These are phyloP conservation scores for Balamuthia mandrillaris DNA, from an alignment of 208 protist species.

Conservation along the genomic window DNA sequence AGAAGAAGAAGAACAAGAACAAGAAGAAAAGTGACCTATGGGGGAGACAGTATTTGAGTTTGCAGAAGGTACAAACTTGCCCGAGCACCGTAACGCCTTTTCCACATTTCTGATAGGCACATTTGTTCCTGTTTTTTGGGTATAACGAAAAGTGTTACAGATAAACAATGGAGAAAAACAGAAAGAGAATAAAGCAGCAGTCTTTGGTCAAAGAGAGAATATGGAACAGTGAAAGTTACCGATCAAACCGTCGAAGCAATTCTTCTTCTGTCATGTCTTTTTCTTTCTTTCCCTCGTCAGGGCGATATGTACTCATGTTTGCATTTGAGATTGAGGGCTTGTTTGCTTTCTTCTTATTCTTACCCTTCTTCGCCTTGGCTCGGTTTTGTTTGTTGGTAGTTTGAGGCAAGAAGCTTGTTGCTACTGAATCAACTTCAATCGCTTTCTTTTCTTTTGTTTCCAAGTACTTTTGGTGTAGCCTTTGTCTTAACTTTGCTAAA, in stretches of 20 bases:
- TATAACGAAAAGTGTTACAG: not conserved
- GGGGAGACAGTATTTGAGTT: constrained; percentile 34
- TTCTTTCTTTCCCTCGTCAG: not conserved
- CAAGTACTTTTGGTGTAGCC: not conserved
- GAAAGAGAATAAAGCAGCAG: not conserved
- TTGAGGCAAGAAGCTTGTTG: not conserved
- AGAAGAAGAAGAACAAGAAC: too few species aligned
- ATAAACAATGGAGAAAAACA: not conserved
- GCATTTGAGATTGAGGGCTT: too few species aligned
- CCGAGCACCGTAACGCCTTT: not conserved
- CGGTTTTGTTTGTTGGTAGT: not conserved
- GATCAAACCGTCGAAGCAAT: not conserved
- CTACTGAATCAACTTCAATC: not conserved
- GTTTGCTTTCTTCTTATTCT: constrained; percentile 40
- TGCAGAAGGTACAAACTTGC: not conserved
- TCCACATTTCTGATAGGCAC: not conserved
- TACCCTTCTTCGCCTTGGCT: not conserved
- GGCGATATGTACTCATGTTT: too few species aligned
- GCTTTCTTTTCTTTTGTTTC: not conserved
- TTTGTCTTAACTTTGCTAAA: not conserved
- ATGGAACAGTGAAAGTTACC: not conserved
- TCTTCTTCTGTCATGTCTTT: constrained; percentile 27
- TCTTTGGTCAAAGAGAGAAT: too few species aligned
- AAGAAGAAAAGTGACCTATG: not conserved
- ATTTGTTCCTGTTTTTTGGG: not conserved